Base-by-base conservation (phyloP, 345 rosid species). In the Excoecaria agallocha region DNA sequence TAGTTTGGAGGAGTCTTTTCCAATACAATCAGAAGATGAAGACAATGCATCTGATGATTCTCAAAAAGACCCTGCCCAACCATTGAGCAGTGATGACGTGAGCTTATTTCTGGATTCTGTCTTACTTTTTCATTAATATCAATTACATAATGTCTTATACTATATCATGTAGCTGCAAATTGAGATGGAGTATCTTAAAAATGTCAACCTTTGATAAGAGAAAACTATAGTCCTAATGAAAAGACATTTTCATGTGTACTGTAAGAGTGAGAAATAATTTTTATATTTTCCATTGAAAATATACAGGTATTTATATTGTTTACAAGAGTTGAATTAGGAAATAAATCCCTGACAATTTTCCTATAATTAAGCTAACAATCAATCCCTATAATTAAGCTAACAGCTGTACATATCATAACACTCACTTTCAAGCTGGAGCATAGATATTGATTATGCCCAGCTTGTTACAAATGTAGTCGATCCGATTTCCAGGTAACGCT, bases 51-150 rank as follows among this genome's bases (percentile, higher is more conserved):
- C 83, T 4, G 78, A 78, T 63, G 86, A 82, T 73, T 81, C 88
- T 70, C 69, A 80, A 10, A 78, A 81, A 17, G 81, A 85, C 50
- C 76, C 76, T 69, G 68, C 85, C 64, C 82, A 82, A 70, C 89
- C 91, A 51, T 68, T 90, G 77, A 76, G 79, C 72, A 84, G 83
- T 60, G 90, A 86, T 0, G 89, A 90, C 89, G 97, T 89, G 75
- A 79, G 66, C 60, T 74, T 39, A 24, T 52, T 37, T 46, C 15
- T 41, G 43, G 1, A 13, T 48, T 43, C n/a, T 12, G 19, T 9
- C 4, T 8, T 78, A 9, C 15, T 59, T 38, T 39, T 5, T 54
- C 12, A 35, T 20, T 35, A 37, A 19, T 22, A 15, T 48, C 8
- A 48, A 25, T 25, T 30, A 39, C 30, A 39, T 15, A 10, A 12